Base-by-base conservation (phyloP, 2,329 filamentous ascomycete species). In the Colletotrichum sansevieriae region DNA sequence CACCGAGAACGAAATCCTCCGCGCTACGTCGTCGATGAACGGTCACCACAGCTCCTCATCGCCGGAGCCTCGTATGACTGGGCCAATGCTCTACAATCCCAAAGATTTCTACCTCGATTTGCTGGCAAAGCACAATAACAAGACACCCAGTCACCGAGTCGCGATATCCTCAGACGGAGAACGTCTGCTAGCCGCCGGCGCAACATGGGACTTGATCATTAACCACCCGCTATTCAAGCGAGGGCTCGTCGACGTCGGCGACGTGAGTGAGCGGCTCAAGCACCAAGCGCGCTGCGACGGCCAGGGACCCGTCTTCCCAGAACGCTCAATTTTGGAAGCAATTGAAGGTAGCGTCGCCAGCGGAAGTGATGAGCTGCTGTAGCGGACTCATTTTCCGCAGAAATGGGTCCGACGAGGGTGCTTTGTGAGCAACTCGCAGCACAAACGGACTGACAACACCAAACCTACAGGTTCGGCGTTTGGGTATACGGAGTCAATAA, bases 1-100 rank as follows among this genome's bases (percentile, higher is more conserved):
- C 70, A 97, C 94, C 9, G 95, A 98, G 78, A 98, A 98, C 78
- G 93, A 98, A 80, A 95, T 98, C 62, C 84, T 98, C 41, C 91
- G 94, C 54, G 94, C 94, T 6, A 97, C 94, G 1, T 90, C 91
- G 7, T 83, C 76, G 29, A 75, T 83, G 72, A 71, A 77, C 74
- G 71, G 71, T 70, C 71, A 73, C 70, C 74, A 71, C 72, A 74
- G 76, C 76, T 79, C 83, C 41, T 78, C 83, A 71, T 82, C 82
- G 71, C 78, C 81, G 72, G 79, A 83, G 71, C 83, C 85, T 12
- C 81, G 82, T 10, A 85, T 87, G 4, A 89, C 90, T 0, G 92
- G 91, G 0, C 92, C 92, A 0, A 86, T 93, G 86, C 83, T 82
- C 44, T 95, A 90, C 78, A 90, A 86, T 43, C 91, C 92, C 0